phyloP scores from a whole-genome alignment of 306 rosid species.

The barrel medic (Medicago truncatula) region MtrunA17r5.0-ANR NC_053049.1:46726001-46726500 shows the following conservation, averaged over 20 bases:
- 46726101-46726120: conserved; percentile 42
- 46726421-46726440: not conserved
- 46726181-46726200: conserved; percentile 11
- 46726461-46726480: too few species aligned
- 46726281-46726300: not conserved
- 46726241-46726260: not conserved
- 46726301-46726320: not conserved
- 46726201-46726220: conserved; percentile 9
- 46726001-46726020: conserved; percentile 51
- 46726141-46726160: conserved; percentile 33
- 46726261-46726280: not conserved
- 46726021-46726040: conserved; percentile 36
- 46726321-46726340: not conserved
- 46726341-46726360: not conserved
- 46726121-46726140: conserved; percentile 54
- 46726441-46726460: not conserved
- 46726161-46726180: conserved; percentile 32
- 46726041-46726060: conserved; percentile 40
- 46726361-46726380: not conserved
- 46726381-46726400: not conserved
- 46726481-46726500: too few species aligned
- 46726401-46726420: not conserved
- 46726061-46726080: conserved; percentile 35
- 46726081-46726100: conserved; percentile 24
- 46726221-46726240: not conserved